Base-by-base conservation (phyloP, 1,284 basidiomycete species). In the Sutorius eximius region DNA sequence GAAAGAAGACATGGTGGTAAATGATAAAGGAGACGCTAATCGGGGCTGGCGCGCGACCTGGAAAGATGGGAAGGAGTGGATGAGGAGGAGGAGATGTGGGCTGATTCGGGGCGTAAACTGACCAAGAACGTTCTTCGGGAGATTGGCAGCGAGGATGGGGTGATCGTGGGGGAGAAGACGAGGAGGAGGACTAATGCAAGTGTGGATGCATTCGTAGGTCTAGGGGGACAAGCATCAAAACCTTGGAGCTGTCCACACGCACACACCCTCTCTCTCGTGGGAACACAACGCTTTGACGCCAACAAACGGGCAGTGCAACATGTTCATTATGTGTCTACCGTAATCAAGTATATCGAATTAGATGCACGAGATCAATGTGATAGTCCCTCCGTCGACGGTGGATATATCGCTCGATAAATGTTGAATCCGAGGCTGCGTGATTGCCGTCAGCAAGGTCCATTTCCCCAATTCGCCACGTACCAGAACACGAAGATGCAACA, bases 401-500 rank as follows among this genome's bases (percentile, higher is more conserved):
- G 67, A 36, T 80, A 61, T 24, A 81, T 58, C 9, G 88, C 76
- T 53, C 82, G 74, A 65, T 90, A 87, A 51, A 92, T 82, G 65
- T 92, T 92, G 70, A 85, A 93, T 56, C 82, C 81, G 62, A 93
- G 73, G 67, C 89, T 91, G 69, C 24, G 24, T 16, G 15, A 16
- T 15, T 37, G 3, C 18, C 20, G 45, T 62, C 40, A 62, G 61
- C 36, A 30, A 45, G 15, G 36, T 34, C 37, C 24, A 45, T 51
- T 24, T 49, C 37, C 16, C 49, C 5, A 10, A 34, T 18, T 18
- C 11, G 22, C 33, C 24, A 79, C 91, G 65, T 67, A 93, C 91
- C 93, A 95, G 71, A 96, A 93, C 27, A 89, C 76, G 75, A 95
- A 93, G 45, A 98, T 85, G 60, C 77, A 79, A n/a, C 79, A 71